A percentile compares a stretch with the other conserved stretches of the same genome.
These are phyloP conservation scores for Zymoseptoria pseudotritici DNA, from an alignment of 2,329 filamentous ascomycete genomes.

Conservation along the genomic window DNA sequence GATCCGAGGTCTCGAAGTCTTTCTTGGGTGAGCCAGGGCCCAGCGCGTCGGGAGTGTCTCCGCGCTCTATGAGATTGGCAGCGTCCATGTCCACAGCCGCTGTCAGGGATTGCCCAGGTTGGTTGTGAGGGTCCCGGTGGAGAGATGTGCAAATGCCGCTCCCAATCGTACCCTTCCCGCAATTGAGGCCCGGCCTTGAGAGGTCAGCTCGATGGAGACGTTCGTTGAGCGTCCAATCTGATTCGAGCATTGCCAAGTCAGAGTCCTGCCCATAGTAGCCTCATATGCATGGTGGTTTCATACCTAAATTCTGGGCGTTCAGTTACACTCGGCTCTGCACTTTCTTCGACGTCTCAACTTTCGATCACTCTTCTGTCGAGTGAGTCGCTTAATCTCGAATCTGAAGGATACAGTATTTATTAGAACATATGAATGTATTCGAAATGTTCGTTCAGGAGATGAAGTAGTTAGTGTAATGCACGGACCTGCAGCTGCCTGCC, in stretches of 20 bases:
- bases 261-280: background rate
- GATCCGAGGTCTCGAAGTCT: slow-evolving; percentile 24
- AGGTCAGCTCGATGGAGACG: background rate
- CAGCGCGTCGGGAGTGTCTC: background rate
- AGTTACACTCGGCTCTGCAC: background rate
- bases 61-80: background rate
- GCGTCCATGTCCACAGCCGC: background rate
- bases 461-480: background rate
- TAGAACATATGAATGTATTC: background rate
- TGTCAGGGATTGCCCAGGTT: background rate
- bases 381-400: no score
- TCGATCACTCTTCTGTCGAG: no score
- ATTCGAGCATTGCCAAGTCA: background rate
- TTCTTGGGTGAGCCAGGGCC: background rate
- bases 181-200: background rate
- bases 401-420: background rate
- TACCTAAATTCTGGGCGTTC: background rate
- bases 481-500: background rate
- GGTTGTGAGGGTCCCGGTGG: background rate
- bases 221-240: background rate
- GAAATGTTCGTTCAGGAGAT: background rate
- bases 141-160: background rate
- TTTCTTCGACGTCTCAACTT: background rate
- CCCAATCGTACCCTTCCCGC: background rate
- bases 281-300: background rate